Conservation (phyloP, 108 stramenopile species). For the Cyclotella choctawhatcheeana region DNA sequence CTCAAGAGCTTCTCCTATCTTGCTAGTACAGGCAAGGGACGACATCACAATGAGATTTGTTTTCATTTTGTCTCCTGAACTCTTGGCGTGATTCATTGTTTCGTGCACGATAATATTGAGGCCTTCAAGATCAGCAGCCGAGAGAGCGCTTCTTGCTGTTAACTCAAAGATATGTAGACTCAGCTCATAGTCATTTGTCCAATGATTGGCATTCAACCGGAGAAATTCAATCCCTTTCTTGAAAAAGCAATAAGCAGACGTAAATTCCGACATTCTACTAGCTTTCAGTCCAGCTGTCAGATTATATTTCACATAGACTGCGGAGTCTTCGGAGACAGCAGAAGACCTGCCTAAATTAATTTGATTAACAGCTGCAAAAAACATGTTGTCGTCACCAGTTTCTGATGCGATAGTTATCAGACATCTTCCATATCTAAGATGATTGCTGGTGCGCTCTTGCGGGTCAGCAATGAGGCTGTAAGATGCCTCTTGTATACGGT, state of each 20-base stretch:
- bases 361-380: conserved; percentile 13
- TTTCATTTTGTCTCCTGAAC: conserved; percentile 13
- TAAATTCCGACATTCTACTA: conserved; percentile 25
- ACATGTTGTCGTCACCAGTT: conserved; percentile 6
- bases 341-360: conserved; percentile 4
- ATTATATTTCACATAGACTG: conserved; percentile 13
- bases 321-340: conserved; percentile 6
- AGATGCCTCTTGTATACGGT: conserved; percentile 27
- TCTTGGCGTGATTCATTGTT: neutral
- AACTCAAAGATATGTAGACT: conserved; percentile 27
- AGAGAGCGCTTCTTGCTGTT: neutral
- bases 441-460: neutral
- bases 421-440: conserved; percentile 16
- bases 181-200: conserved; percentile 25
- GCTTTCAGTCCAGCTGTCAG: conserved; percentile 30
- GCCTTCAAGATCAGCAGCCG: neutral
- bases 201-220: conserved; percentile 7
- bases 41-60: neutral
- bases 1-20: conserved; percentile 6
- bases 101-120: neutral
- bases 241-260: conserved; percentile 11
- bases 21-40: neutral
- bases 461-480: conserved; percentile 20
- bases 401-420: neutral
- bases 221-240: conserved; percentile 21